Percentiles rank a stretch among this genome's conserved stretches.
Conservation (phyloP, 2,329 filamentous ascomycete species). For the Pyrenophora teres region DNA sequence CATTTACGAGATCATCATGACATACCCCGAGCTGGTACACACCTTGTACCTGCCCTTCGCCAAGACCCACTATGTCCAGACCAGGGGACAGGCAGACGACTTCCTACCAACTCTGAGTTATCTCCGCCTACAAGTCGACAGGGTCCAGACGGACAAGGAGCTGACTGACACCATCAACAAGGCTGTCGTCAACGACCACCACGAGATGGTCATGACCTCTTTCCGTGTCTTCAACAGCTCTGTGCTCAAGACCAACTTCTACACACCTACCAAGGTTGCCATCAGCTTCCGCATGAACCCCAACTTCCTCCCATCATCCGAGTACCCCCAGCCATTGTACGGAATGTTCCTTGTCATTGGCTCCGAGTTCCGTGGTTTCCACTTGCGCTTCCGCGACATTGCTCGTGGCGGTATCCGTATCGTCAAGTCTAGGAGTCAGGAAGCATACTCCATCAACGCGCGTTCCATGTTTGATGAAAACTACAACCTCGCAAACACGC, state of each 20-base stretch:
- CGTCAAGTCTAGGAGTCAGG: slow-evolving; percentile 95
- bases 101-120: slow-evolving; percentile 73
- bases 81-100: slow-evolving; percentile 66
- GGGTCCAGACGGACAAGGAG: slow-evolving; percentile 55
- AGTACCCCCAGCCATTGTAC: slow-evolving; percentile 92
- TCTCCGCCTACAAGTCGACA: slow-evolving; percentile 67
- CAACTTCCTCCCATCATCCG: slow-evolving; percentile 82
- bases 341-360: slow-evolving; percentile 99
- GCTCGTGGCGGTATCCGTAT: slow-evolving; percentile 97
- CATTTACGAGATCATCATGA: slow-evolving; percentile 94
- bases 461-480: slow-evolving; percentile 98
- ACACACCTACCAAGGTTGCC: slow-evolving; percentile 97
- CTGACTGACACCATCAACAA: slow-evolving; percentile 49
- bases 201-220: slow-evolving; percentile 96
- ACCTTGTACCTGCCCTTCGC: slow-evolving; percentile 91
- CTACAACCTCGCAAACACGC: slow-evolving; percentile 96
- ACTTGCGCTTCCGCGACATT: slow-evolving; percentile 96
- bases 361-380: slow-evolving; percentile 95
- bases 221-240: slow-evolving; percentile 95
- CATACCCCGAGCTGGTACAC: slow-evolving; percentile 85
- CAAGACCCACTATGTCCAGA: slow-evolving; percentile 77
- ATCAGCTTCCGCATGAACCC: slow-evolving; percentile 94
- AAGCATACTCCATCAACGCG: slow-evolving; percentile 95
- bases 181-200: slow-evolving; percentile 75
- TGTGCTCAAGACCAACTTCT: slow-evolving; percentile 95